Percentiles rank a stretch among this genome's conserved stretches.
phyloP scores from a whole-genome alignment of 179 eudicot genomes.

The Actinidia chinensis region DNA sequence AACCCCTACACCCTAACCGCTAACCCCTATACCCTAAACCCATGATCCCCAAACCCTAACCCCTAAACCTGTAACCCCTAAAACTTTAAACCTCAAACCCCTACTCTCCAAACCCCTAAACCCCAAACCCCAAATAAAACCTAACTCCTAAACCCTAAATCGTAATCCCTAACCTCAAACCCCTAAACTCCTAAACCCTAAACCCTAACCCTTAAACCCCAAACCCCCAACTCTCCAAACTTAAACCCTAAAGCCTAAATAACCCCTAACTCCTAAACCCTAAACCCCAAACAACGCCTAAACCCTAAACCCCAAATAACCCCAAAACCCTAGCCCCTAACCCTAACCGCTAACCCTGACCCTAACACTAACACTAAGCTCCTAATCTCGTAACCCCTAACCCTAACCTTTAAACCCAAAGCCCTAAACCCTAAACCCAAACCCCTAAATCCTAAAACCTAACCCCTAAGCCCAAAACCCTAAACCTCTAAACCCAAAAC shows the following conservation, averaged over 20 bases:
- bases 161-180: background rate
- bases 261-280: too few species aligned
- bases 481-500: too few species aligned
- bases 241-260: conserved; percentile 24
- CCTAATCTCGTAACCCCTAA: too few species aligned
- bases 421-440: too few species aligned
- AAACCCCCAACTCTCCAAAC: background rate
- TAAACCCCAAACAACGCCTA: too few species aligned
- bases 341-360: too few species aligned
- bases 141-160: background rate
- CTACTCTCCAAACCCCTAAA: conserved; percentile 10
- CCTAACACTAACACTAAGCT: too few species aligned
- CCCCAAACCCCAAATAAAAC: conserved; percentile 16
- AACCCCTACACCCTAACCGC: conserved; percentile 29
- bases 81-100: conserved; percentile 25
- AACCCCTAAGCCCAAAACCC: too few species aligned
- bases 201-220: conserved; percentile 9
- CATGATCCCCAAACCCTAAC: conserved; percentile 15
- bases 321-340: too few species aligned
- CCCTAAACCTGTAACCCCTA: conserved; percentile 10
- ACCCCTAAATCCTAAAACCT: too few species aligned
- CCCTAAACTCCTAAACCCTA: background rate
- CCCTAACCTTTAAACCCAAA: too few species aligned
- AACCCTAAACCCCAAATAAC: too few species aligned
- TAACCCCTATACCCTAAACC: conserved; percentile 22